Conservation (phyloP, 2,329 filamentous ascomycete genomes). For the Pseudogymnoascus sp. region DNA sequence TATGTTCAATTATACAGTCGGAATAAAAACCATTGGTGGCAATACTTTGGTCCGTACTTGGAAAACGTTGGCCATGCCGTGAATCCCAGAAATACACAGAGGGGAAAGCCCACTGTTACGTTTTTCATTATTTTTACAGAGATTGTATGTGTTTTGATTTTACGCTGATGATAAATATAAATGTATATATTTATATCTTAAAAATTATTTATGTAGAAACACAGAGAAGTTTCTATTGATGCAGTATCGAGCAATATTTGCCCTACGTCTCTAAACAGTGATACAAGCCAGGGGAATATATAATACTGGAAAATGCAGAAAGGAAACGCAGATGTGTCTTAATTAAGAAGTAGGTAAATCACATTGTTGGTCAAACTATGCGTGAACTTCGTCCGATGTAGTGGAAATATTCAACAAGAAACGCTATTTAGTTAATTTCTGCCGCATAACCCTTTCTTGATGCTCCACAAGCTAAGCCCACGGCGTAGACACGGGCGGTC, state of each 20-base stretch:
- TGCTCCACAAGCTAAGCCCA: not conserved
- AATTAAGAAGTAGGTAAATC: not conserved
- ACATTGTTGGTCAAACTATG: not conserved
- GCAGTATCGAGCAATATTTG: too few species aligned
- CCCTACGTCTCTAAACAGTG: too few species aligned
- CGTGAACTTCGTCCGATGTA: not conserved
- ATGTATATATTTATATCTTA: not conserved
- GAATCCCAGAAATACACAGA: too few species aligned
- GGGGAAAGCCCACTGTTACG: too few species aligned
- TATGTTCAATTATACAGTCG: too few species aligned
- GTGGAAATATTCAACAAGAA: constrained; percentile 8
- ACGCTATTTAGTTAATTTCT: not conserved
- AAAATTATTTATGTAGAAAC: not conserved
- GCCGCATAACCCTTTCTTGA: not conserved
- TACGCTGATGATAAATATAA: not conserved
- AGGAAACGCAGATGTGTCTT: not conserved
- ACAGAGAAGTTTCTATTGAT: too few species aligned
- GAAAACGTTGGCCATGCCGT: too few species aligned
- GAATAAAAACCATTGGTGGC: too few species aligned
- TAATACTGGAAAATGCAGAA: not conserved
- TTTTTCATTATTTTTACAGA: too few species aligned
- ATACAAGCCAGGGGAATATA: not conserved
- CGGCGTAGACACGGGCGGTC: not conserved
- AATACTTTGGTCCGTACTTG: too few species aligned
- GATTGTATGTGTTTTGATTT: not conserved